Evolutionary conservation across 805 yeast species (phyloP), one percentile per base, ranked within the genome.

Genomic region (Metschnikowia colocasiae): DNA sequence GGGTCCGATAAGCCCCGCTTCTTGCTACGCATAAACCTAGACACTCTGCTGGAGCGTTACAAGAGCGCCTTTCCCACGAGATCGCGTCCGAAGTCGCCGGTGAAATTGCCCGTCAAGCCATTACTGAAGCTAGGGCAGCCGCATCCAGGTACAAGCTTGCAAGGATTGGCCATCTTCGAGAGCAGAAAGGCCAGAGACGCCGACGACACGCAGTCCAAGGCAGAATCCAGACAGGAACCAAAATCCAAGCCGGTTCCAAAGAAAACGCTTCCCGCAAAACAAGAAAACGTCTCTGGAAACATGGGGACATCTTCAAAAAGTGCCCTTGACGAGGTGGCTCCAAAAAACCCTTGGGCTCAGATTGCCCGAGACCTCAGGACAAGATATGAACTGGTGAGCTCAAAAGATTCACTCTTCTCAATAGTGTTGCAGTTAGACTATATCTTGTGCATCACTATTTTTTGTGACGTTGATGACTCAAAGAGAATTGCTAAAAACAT

Each of bases 1-100:
- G 69, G 63, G 26, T 31, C 59, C 16, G 50, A 47, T n/a, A 52
- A 49, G 22, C 65, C 64, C 10, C 52, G 61, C 31, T 63, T 65
- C 42, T 50, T 62, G 30, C 55, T 65, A 19, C 53, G 65, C 13
- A 56, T 64, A 5, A 53, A 53, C 5, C 63, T 65, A 40, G 52
- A 55, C 35, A 41, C 59, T 26, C 56, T 32, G 46, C 47, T 46
- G 15, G 45, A 43, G 7, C 56, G 55, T 30, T 57, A 55, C 46
- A 58, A 54, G 42, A 36, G 29, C 30, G 30, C 29, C 9, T 29
- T 41, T 30, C 34, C 22, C 31, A 9, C 47, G 25, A 47, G 48
- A 42, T 18, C 19, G 23, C 22, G 29, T 3, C 20, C 12, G 15
- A 40, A 15, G 27, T 40, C 43, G 10, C 43, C 43, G 6, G 6